These are phyloP conservation scores for Raddia distichophylla DNA, from an alignment of 176 grass and related monocot genomes.

Conservation along the genomic window DNA sequence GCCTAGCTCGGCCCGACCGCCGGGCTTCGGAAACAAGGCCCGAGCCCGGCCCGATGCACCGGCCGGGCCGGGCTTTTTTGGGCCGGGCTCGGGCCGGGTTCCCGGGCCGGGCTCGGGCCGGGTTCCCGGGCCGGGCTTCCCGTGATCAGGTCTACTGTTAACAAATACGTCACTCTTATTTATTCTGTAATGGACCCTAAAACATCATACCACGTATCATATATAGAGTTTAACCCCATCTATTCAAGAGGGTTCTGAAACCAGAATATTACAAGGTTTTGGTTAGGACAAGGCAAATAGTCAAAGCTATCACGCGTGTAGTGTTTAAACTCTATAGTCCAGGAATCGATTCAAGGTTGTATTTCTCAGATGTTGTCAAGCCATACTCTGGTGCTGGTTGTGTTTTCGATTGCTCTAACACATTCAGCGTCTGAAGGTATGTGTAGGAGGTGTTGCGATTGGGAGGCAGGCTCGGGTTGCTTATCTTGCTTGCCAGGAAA, in stretches of 20 bases:
- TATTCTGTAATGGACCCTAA: slow-evolving; percentile 11
- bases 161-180: slow-evolving; percentile 6
- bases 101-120: no score
- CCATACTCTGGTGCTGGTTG: slow-evolving; percentile 37
- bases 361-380: slow-evolving; percentile 52
- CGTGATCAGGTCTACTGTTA: no score
- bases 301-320: slow-evolving; percentile 12
- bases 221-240: neutral
- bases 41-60: no score
- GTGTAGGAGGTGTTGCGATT: slow-evolving; percentile 62
- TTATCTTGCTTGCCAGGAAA: slow-evolving; percentile 96
- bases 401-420: slow-evolving; percentile 46
- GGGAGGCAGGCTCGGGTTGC: slow-evolving; percentile 60
- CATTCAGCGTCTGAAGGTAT: slow-evolving; percentile 67
- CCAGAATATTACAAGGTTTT: neutral
- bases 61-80: no score
- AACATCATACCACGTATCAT: slow-evolving; percentile 1
- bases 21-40: no score
- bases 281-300: slow-evolving; percentile 12
- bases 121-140: no score
- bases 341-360: slow-evolving; percentile 90
- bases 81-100: no score
- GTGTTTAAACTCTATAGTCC: slow-evolving; percentile 73
- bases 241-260: neutral
- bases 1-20: no score